phyloP scores from a whole-genome alignment of 805 yeast species.

The Ogataea ganodermae region DNA sequence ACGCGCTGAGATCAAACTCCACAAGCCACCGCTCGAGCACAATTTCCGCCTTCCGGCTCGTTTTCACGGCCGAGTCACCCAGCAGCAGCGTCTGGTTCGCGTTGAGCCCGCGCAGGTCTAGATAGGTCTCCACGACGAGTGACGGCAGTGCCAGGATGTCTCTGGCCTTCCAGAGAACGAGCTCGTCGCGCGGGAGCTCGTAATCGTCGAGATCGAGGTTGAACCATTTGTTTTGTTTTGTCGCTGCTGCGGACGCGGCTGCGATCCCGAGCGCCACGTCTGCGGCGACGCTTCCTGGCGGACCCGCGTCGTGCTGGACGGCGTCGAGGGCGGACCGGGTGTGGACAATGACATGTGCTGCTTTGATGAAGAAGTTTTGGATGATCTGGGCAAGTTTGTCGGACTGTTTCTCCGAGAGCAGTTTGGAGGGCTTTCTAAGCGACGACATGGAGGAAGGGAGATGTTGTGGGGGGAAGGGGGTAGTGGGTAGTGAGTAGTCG shows the following conservation, averaged over 20 bases:
- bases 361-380: slow-evolving; percentile 63
- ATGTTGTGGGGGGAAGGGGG: neutral
- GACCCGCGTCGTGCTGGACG: slow-evolving; percentile 10
- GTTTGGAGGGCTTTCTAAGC: slow-evolving; percentile 20
- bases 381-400: slow-evolving; percentile 35
- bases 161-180: slow-evolving; percentile 57
- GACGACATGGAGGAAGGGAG: slow-evolving; percentile 10
- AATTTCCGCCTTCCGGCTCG: slow-evolving; percentile 73
- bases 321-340: slow-evolving; percentile 19
- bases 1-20: slow-evolving; percentile 62
- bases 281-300: slow-evolving; percentile 22
- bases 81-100: slow-evolving; percentile 27
- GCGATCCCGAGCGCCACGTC: neutral
- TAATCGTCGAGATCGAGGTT: slow-evolving; percentile 48
- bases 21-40: slow-evolving; percentile 93
- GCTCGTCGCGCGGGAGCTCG: slow-evolving; percentile 50
- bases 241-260: neutral
- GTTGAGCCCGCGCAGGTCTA: slow-evolving; percentile 31
- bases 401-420: slow-evolving; percentile 35
- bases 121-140: slow-evolving; percentile 77
- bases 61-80: slow-evolving; percentile 51
- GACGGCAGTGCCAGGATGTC: slow-evolving; percentile 64
- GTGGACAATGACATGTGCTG: slow-evolving; percentile 52
- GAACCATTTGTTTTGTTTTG: slow-evolving; percentile 64
- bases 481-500: neutral